Conservation (phyloP, 2,329 filamentous ascomycete genomes). For the Tolypocladium ovalisporum region DNA sequence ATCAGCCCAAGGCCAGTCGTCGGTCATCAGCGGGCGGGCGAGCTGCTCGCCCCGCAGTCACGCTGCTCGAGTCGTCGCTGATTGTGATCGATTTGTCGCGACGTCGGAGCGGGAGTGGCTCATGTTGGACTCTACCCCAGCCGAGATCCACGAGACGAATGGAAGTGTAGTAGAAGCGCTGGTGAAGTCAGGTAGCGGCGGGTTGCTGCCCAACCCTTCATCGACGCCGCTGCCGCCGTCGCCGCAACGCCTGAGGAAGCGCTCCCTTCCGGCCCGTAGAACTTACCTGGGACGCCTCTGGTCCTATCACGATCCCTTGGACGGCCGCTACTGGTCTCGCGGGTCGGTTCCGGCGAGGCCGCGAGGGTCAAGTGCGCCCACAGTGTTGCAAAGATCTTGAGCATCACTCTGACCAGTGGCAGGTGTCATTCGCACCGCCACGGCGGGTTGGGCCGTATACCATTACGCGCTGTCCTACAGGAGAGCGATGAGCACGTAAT, state of each 20-base stretch:
- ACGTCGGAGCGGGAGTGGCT: background rate
- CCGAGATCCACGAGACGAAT: background rate
- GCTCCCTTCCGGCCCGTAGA: background rate
- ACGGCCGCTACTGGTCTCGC: slow-evolving; percentile 1
- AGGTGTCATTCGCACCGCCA: background rate
- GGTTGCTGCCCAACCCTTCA: slow-evolving; percentile 8
- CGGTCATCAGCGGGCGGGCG: background rate
- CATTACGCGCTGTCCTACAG: background rate
- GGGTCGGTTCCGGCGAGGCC: slow-evolving; percentile 3
- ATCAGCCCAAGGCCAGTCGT: background rate
- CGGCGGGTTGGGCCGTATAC: background rate
- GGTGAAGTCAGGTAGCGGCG: slow-evolving; percentile 5
- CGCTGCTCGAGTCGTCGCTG: background rate
- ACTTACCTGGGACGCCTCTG: background rate
- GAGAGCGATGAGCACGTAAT: background rate
- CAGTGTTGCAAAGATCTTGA: slow-evolving; percentile 1
- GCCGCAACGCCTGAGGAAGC: background rate
- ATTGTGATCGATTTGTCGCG: background rate
- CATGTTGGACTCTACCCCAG: background rate
- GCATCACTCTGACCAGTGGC: background rate
- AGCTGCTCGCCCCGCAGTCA: background rate
- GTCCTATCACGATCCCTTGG: background rate
- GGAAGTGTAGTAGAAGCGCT: background rate
- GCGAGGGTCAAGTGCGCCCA: background rate
- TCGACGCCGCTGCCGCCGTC: background rate